Evolutionary conservation across 768 basidiomycete genomes (phyloP), one percentile per base, ranked within the genome.

Genomic region (Leucogyrophana mollusca): DNA sequence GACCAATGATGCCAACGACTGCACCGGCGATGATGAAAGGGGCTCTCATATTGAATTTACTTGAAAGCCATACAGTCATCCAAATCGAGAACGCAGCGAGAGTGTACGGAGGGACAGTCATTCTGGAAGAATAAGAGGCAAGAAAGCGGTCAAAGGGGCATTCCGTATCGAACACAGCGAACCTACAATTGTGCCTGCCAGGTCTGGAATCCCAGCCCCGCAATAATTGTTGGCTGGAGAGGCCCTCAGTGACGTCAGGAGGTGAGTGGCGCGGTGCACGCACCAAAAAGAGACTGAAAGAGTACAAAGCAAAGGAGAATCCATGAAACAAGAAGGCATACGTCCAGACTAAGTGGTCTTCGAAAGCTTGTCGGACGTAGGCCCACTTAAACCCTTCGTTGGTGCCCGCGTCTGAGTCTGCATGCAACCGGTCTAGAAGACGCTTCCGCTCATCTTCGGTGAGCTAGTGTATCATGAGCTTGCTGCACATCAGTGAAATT

Each of bases 261-360:
- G 20, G 11, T 9, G 40, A 16, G 14, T 34, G 24, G 14, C 36
- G 25, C 13, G 20, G n/a, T 8, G 27, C 35, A 52, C 68, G 24
- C 55, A 77, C 78, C 73, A 82, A 50, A 62, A 83, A 83, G 6
- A 84, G 61, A 58, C 77, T 79, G 50, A 81, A 56, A 13, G 80
- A 79, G 55, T 81, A 82, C 17, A 78, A 54, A 9, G 75, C 79
- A 52, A 80, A 82, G 2, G 82, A 75, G 53, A 77, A 81, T 1
- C 78, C 80, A 49, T 83, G 82, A 61, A 83, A 83, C 1, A 83
- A 65, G 16, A 81, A 54, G 0, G 78, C 78, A 56, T 84, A 84
- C 4, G 67, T 75, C 78, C 80, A 82, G 11, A 80, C 76, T 13
- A 83, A 64, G 47, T 76, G 81, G 51, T 85, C 80, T 37, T 64